Percentiles rank a stretch among this genome's conserved stretches.
Evolutionary conservation across 2,329 filamentous ascomycete genomes (phyloP).

Genomic region (Epichloe gansuensis): DNA sequence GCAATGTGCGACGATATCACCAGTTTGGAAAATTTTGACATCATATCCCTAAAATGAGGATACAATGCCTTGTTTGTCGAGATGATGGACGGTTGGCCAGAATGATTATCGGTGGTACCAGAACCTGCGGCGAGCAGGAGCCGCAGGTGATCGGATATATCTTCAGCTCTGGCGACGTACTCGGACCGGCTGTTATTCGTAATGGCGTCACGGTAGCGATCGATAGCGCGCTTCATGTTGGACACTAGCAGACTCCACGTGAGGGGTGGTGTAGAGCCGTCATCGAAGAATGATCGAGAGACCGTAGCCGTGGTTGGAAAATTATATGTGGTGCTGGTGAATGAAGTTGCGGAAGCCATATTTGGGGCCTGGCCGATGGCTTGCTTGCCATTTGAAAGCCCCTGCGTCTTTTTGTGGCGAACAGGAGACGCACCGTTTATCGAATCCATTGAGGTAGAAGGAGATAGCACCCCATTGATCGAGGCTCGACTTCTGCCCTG

Average conservation of each 20-base stretch:
- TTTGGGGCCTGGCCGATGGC: constrained; percentile 34
- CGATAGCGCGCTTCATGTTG: constrained; percentile 85
- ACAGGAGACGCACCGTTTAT: constrained; percentile 58
- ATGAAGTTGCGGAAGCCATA: constrained; percentile 48
- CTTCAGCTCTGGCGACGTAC: constrained; percentile 88
- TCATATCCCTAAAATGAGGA: constrained; percentile 96
- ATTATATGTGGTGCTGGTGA: constrained; percentile 46
- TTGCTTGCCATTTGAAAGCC: constrained; percentile 29
- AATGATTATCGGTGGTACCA: constrained; percentile 96
- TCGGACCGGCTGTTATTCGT: constrained; percentile 72
- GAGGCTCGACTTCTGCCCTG: constrained; percentile 54
- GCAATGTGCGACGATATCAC: constrained; percentile 97
- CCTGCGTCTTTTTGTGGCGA: constrained; percentile 45
- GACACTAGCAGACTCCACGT: constrained; percentile 85
- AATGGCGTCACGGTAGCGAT: constrained; percentile 83
- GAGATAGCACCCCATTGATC: constrained; percentile 61
- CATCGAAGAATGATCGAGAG: constrained; percentile 81
- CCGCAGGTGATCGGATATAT: constrained; percentile 92
- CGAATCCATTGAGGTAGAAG: constrained; percentile 84
- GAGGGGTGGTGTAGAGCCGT: constrained; percentile 64
- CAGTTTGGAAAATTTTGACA: constrained; percentile 99
- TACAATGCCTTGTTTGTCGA: constrained; percentile 96
- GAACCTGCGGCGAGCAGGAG: constrained; percentile 91
- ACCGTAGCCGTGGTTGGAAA: constrained; percentile 48
- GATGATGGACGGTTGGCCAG: constrained; percentile 97